phyloP scores from a whole-genome alignment of 2,329 filamentous ascomycete genomes.

The Alternaria gansuensis region DNA sequence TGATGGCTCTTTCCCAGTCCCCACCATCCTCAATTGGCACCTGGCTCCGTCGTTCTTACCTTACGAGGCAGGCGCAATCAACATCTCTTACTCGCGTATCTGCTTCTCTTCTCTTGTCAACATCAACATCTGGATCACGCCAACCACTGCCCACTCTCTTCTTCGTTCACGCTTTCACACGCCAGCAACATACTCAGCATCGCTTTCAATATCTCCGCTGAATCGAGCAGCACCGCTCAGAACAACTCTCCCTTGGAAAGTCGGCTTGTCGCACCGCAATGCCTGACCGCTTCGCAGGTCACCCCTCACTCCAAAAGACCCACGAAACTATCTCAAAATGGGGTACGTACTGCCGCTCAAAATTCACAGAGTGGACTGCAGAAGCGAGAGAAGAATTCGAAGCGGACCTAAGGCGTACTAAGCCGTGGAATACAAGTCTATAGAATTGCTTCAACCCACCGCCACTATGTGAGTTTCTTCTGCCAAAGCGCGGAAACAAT shows the following conservation, averaged over 20 bases:
- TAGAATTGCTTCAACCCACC: constrained; percentile 11
- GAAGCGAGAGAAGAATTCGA: constrained; percentile 5
- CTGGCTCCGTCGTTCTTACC: background rate
- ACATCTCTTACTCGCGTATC: background rate
- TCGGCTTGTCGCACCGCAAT: background rate
- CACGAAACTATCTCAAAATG: constrained; percentile 1
- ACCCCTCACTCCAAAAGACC: constrained; percentile 1
- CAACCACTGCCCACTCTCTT: constrained; percentile 3
- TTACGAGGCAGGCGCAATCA: background rate
- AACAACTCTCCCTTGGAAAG: background rate
- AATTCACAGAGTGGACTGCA: background rate
- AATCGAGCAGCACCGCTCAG: background rate
- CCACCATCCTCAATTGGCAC: background rate
- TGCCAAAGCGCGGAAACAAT: background rate
- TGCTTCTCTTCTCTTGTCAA: constrained; percentile 1
- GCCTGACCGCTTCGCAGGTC: background rate
- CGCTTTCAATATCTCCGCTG: background rate
- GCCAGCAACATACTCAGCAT: background rate
- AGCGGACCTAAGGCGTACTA: background rate
- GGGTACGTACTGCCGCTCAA: background rate
- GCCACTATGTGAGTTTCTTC: constrained; percentile 9
- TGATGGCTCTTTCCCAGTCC: background rate
- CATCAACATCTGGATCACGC: background rate
- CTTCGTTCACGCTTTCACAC: background rate
- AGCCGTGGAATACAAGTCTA: constrained; percentile 11